phyloP scores from a whole-genome alignment of 2,329 filamentous ascomycete species.

The Diaporthe helianthi region DNA sequence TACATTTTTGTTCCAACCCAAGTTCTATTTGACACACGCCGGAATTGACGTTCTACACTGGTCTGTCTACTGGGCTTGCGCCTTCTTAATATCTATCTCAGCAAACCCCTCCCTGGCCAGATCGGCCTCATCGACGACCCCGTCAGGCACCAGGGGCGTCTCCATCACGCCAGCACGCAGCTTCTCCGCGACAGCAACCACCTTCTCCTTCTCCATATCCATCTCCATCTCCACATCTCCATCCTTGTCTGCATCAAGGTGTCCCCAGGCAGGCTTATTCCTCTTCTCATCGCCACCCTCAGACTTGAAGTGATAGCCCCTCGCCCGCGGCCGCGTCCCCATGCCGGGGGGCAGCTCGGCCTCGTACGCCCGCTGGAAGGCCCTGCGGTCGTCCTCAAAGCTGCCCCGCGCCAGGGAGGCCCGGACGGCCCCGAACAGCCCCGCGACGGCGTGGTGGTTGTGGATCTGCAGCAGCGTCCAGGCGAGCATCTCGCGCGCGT shows the following conservation, averaged over 20 bases:
- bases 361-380: slow-evolving; percentile 67
- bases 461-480: slow-evolving; percentile 94
- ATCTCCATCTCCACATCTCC: slow-evolving; percentile 5
- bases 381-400: slow-evolving; percentile 62
- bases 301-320: slow-evolving; percentile 84
- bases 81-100: slow-evolving; percentile 45
- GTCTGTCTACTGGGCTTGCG: not conserved
- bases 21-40: not conserved
- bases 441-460: slow-evolving; percentile 76
- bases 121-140: slow-evolving; percentile 52
- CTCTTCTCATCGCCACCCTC: slow-evolving; percentile 70
- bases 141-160: slow-evolving; percentile 57
- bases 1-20: not conserved
- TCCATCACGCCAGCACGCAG: slow-evolving; percentile 56
- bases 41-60: not conserved
- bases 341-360: slow-evolving; percentile 74
- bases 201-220: no score
- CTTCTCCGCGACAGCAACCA: slow-evolving; percentile 43
- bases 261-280: slow-evolving; percentile 72
- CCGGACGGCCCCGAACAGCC: slow-evolving; percentile 78
- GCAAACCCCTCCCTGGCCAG: slow-evolving; percentile 65
- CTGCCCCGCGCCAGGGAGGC: slow-evolving; percentile 64
- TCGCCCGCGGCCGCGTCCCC: slow-evolving; percentile 77
- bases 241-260: slow-evolving; percentile 48
- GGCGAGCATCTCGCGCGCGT: slow-evolving; percentile 93